Conservation (phyloP, 805 yeast species). For the Metschnikowia dekortorum region DNA sequence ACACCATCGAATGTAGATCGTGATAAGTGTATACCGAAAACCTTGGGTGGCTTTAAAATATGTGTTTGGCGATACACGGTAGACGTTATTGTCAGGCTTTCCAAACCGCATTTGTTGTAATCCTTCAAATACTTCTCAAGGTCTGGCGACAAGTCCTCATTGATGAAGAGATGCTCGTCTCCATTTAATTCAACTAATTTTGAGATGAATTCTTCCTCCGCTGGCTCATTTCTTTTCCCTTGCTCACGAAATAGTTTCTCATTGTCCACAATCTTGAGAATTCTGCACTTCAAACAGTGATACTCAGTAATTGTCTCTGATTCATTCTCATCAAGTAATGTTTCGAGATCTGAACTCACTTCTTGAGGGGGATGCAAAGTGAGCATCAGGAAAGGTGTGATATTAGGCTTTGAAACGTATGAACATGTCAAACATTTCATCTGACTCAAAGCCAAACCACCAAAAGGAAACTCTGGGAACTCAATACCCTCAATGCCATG, state of each 20-base stretch:
- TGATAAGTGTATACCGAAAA: constrained; percentile 78
- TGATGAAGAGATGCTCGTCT: constrained; percentile 44
- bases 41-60: constrained; percentile 62
- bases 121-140: constrained; percentile 44
- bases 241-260: constrained; percentile 24
- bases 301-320: constrained; percentile 73
- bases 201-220: constrained; percentile 23
- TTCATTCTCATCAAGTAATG: constrained; percentile 53
- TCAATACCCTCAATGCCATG: constrained; percentile 13
- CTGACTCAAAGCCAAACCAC: constrained; percentile 61
- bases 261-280: constrained; percentile 26
- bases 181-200: constrained; percentile 33
- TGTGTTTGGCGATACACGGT: constrained; percentile 63
- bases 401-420: constrained; percentile 52
- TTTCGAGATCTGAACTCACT: constrained; percentile 42
- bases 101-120: constrained; percentile 43
- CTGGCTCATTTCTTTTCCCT: constrained; percentile 21
- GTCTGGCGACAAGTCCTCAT: constrained; percentile 58
- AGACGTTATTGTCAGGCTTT: constrained; percentile 48
- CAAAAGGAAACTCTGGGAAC: constrained; percentile 69
- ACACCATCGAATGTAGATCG: constrained; percentile 73
- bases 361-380: constrained; percentile 72
- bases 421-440: constrained; percentile 69
- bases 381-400: constrained; percentile 61
- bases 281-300: constrained; percentile 70